phyloP scores from a whole-genome alignment of 768 basidiomycete species.

The Phanerodontia chrysosporium region DNA sequence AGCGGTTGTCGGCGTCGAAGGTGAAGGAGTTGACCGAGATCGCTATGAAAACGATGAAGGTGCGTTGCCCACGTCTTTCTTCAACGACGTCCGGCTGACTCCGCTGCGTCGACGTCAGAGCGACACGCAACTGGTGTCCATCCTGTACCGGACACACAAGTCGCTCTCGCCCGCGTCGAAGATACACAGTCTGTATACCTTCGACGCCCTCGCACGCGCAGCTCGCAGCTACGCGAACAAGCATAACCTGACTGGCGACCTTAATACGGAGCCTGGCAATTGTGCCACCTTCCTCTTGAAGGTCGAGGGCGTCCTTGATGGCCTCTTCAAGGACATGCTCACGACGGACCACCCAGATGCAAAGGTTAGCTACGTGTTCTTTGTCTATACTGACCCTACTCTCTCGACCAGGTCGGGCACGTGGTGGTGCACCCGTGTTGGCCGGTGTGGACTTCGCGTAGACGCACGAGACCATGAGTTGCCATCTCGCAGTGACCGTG shows the following conservation, averaged over 20 bases:
- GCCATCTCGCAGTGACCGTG: not conserved
- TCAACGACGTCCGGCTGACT: not conserved
- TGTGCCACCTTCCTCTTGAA: constrained; percentile 83
- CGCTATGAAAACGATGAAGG: constrained; percentile 74
- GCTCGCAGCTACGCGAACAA: constrained; percentile 69
- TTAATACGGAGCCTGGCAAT: constrained; percentile 57
- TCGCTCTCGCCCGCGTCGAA: constrained; percentile 64
- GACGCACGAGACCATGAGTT: not conserved
- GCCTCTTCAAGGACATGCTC: constrained; percentile 83
- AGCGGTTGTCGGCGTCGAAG: constrained; percentile 83
- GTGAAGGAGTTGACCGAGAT: constrained; percentile 74
- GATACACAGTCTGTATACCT: constrained; percentile 85
- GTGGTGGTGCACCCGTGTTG: not conserved
- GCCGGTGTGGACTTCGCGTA: not conserved
- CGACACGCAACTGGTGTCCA: constrained; percentile 84
- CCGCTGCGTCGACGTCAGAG: constrained; percentile 40
- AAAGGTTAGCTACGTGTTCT: constrained; percentile 65
- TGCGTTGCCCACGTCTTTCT: constrained; percentile 31
- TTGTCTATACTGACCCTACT: constrained; percentile 6
- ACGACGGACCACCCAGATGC: constrained; percentile 60
- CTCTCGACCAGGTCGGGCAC: not conserved
- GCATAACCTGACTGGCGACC: constrained; percentile 52
- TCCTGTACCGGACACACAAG: constrained; percentile 87
- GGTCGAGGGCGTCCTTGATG: constrained; percentile 86
- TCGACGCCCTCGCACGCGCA: constrained; percentile 89